A percentile compares a stretch with the other conserved stretches of the same genome.
phyloP scores from a whole-genome alignment of 2,329 filamentous ascomycete genomes.

The Penicillium sp. region DNA sequence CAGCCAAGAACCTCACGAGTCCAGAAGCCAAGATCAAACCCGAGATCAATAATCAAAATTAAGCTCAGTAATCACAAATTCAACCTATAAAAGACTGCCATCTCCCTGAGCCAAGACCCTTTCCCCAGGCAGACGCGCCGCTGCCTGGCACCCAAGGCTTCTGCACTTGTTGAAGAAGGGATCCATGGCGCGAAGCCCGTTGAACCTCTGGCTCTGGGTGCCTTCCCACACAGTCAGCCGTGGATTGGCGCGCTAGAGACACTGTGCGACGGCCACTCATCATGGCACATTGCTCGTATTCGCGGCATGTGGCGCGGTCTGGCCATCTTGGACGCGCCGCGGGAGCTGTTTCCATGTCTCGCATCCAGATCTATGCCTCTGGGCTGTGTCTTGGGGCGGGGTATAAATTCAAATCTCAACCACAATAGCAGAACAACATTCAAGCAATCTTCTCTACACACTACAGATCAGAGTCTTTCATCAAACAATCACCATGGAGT shows the following conservation, averaged over 20 bases:
- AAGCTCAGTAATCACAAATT: neutral
- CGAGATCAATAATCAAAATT: neutral
- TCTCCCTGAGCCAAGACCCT: neutral
- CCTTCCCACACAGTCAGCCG: neutral
- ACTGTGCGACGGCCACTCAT: neutral
- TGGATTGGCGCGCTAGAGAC: neutral
- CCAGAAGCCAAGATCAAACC: no score
- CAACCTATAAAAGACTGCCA: neutral
- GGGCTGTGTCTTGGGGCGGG: neutral
- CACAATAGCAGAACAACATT: neutral
- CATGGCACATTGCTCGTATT: neutral
- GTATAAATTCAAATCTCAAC: neutral
- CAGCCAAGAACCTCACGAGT: no score
- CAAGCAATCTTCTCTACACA: neutral
- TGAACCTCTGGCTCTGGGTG: neutral
- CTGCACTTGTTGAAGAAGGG: neutral
- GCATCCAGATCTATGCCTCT: neutral
- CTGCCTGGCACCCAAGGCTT: neutral
- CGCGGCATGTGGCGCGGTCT: neutral
- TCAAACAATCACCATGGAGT: neutral
- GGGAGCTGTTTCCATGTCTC: neutral
- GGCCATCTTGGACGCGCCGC: neutral
- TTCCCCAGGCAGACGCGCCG: neutral
- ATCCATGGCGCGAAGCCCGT: neutral
- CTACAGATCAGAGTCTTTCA: neutral